These are phyloP conservation scores for Ogataea dorogensis DNA, from an alignment of 805 yeast species.

Conservation along the genomic window DNA sequence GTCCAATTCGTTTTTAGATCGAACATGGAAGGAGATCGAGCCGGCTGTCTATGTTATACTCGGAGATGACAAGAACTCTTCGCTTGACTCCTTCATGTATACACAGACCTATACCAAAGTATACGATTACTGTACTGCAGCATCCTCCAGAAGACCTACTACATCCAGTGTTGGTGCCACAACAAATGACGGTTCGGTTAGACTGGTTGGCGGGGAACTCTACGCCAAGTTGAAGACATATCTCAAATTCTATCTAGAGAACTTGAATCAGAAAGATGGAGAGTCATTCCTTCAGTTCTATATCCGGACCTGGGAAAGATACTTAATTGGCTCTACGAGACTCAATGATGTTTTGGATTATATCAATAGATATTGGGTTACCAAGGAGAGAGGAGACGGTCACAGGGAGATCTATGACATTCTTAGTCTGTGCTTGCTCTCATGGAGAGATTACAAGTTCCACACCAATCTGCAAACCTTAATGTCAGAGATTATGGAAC, in stretches of 20 bases:
- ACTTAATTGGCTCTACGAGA: constrained; percentile 86
- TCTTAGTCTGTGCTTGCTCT: constrained; percentile 78
- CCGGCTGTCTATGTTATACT: constrained; percentile 71
- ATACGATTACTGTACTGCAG: constrained; percentile 87
- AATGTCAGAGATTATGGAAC: constrained; percentile 68
- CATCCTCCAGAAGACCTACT: constrained; percentile 52
- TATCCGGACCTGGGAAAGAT: constrained; percentile 85
- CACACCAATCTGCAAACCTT: constrained; percentile 57
- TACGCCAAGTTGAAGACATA: constrained; percentile 70
- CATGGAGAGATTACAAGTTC: constrained; percentile 87
- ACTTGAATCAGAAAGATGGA: constrained; percentile 47
- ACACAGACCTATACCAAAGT: constrained; percentile 91
- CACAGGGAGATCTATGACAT: constrained; percentile 88
- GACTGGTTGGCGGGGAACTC: constrained; percentile 83
- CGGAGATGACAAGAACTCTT: constrained; percentile 62
- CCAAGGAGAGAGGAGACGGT: constrained; percentile 92
- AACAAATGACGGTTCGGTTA: constrained; percentile 30
- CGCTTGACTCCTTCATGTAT: constrained; percentile 69
- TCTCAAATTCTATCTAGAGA: constrained; percentile 56
- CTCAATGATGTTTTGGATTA: constrained; percentile 92
- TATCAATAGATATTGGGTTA: constrained; percentile 96
- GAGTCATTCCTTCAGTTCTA: constrained; percentile 80
- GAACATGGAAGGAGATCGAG: constrained; percentile 74
- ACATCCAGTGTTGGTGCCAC: constrained; percentile 20
- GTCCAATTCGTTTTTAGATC: constrained; percentile 27